Conservation (phyloP, 805 yeast genomes). For the Hanseniaspora thailandica region DNA sequence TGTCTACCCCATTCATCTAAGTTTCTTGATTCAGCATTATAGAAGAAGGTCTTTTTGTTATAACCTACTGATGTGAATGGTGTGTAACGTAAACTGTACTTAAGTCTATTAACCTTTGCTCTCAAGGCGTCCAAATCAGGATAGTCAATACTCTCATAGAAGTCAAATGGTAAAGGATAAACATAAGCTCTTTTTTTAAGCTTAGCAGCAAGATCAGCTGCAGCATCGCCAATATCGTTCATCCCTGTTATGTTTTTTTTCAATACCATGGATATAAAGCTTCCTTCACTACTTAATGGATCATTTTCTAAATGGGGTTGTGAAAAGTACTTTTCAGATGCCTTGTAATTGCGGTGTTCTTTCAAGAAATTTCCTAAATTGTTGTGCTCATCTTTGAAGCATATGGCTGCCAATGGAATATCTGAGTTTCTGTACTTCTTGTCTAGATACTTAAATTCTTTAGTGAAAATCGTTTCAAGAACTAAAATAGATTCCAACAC, state of each 20-base stretch:
- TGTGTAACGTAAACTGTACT: slow-evolving; percentile 6
- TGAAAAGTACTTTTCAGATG: background rate
- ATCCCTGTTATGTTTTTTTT: slow-evolving; percentile 11
- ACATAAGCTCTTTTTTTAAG: slow-evolving; percentile 13
- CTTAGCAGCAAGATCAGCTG: background rate
- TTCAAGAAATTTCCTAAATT: slow-evolving; percentile 10
- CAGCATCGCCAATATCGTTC: background rate
- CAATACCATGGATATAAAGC: background rate
- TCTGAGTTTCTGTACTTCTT: slow-evolving; percentile 2
- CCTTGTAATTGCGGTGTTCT: slow-evolving; percentile 1
- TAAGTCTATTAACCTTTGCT: slow-evolving; percentile 7
- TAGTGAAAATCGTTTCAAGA: slow-evolving; percentile 2
- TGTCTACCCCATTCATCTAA: slow-evolving; percentile 14
- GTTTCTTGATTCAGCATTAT: slow-evolving; percentile 7
- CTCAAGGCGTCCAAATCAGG: background rate
- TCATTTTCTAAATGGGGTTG: background rate
- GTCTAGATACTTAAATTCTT: background rate
- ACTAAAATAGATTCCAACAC: slow-evolving; percentile 10
- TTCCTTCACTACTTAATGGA: background rate
- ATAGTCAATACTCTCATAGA: slow-evolving; percentile 7
- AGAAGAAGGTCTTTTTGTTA: background rate
- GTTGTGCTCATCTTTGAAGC: background rate
- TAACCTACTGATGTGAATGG: slow-evolving; percentile 5
- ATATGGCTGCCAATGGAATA: slow-evolving; percentile 9
- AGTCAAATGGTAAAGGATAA: slow-evolving; percentile 5